Evolutionary conservation across 176 grass and related monocot genomes (phyloP).

Genomic region (Juncus effusus): DNA sequence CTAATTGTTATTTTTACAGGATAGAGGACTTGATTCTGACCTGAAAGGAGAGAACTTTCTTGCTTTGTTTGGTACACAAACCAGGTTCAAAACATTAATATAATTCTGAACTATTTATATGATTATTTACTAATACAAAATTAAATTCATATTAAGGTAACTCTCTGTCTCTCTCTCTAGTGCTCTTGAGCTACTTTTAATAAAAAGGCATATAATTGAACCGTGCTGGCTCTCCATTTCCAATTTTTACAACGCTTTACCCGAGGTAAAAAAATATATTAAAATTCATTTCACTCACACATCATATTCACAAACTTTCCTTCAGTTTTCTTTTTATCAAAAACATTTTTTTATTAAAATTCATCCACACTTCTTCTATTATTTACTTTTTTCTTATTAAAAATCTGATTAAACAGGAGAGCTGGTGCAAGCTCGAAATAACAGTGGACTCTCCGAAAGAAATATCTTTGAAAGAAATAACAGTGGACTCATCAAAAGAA

Average conservation of each 20-base stretch:
- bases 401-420: constrained; percentile 43
- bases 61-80: constrained; percentile 78
- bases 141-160: no score
- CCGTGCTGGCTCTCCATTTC: constrained; percentile 87
- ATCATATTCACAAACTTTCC: no score
- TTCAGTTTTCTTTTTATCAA: no score
- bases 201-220: constrained; percentile 94
- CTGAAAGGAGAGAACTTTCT: constrained; percentile 80
- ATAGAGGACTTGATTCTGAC: constrained; percentile 60
- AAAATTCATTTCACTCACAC: no score
- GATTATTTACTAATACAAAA: not conserved
- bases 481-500: no score
- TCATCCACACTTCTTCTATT: no score
- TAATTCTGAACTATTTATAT: not conserved
- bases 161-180: constrained; percentile 38
- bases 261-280: no score
- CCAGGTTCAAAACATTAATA: constrained; percentile 47
- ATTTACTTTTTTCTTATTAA: no score
- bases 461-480: constrained; percentile 14
- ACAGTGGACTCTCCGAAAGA: constrained; percentile 79
- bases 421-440: constrained; percentile 98
- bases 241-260: constrained; percentile 49
- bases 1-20: constrained; percentile 32
- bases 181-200: constrained; percentile 84
- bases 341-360: no score